phyloP scores from a whole-genome alignment of 2,329 filamentous ascomycete genomes.

The Fusarium sp. region DNA sequence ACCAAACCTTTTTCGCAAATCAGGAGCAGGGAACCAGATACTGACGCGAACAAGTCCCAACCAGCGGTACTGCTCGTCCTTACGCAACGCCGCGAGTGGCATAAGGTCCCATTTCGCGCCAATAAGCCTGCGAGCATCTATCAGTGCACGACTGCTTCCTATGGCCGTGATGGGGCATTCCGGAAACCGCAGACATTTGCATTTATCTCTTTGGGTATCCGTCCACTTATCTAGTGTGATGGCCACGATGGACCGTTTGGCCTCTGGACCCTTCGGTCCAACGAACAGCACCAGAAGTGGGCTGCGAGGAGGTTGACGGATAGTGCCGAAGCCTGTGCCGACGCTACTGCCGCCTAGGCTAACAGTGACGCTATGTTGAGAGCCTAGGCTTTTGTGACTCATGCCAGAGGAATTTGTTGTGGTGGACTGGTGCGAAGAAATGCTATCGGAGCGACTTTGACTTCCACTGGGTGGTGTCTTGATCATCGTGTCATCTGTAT shows the following conservation, averaged over 20 bases:
- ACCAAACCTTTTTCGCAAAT: neutral
- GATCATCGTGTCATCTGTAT: neutral
- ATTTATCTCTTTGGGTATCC: neutral
- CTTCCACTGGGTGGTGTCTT: neutral
- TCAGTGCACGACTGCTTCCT: neutral
- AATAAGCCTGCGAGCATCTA: neutral
- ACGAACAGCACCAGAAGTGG: neutral
- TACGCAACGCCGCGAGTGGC: neutral
- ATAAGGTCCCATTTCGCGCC: neutral
- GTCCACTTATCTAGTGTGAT: neutral
- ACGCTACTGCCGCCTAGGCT: neutral
- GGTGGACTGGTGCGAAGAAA: neutral
- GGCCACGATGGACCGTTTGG: neutral
- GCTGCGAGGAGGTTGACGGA: neutral
- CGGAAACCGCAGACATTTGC: neutral
- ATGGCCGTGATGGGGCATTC: neutral
- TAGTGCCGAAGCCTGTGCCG: neutral
- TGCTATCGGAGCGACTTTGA: neutral
- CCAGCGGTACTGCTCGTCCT: neutral
- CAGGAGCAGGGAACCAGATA: neutral
- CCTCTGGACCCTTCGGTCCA: neutral
- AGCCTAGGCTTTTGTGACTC: neutral
- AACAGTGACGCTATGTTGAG: neutral
- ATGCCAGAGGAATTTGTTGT: neutral
- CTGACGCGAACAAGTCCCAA: neutral